Evolutionary conservation across 2,329 filamentous ascomycete species (phyloP).

Genomic region (Berkeleyomyces basicola): DNA sequence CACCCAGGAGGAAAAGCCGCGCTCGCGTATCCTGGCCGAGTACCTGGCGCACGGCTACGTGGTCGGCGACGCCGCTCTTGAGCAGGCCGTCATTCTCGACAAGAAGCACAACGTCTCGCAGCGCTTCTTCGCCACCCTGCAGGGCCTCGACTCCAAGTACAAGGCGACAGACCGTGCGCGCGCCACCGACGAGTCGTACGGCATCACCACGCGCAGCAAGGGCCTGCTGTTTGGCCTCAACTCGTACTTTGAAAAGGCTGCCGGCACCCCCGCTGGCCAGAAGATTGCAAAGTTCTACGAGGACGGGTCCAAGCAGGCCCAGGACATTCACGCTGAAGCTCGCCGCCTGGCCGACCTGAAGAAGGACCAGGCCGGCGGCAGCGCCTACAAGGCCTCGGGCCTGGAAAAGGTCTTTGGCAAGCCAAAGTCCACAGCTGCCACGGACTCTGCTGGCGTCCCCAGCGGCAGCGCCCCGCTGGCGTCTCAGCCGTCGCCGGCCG

Average conservation of each 20-base stretch:
- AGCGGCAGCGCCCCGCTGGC: constrained; percentile 7
- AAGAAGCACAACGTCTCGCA: constrained; percentile 70
- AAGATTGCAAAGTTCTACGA: constrained; percentile 80
- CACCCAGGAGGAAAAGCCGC: constrained; percentile 91
- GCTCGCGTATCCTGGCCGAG: constrained; percentile 82
- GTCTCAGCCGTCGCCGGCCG: constrained; percentile 1
- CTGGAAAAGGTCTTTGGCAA: constrained; percentile 42
- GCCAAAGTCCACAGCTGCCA: constrained; percentile 22
- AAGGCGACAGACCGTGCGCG: constrained; percentile 77
- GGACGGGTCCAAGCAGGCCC: constrained; percentile 69
- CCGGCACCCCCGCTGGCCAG: constrained; percentile 72
- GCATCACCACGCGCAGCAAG: constrained; percentile 57
- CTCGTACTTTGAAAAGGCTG: constrained; percentile 91
- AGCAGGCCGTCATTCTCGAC: constrained; percentile 75
- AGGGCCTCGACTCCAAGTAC: constrained; percentile 67
- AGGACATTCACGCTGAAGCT: constrained; percentile 87
- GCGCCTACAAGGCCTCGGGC: constrained; percentile 41
- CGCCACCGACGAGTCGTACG: constrained; percentile 70
- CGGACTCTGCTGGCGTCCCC: constrained; percentile 13
- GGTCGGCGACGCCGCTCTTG: constrained; percentile 56
- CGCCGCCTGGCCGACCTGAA: constrained; percentile 77
- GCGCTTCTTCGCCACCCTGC: constrained; percentile 62
- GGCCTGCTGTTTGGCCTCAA: constrained; percentile 47
- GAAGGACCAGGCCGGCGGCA: constrained; percentile 44
- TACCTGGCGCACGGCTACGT: constrained; percentile 92